Percentiles rank a stretch among this genome's conserved stretches.
These are phyloP conservation scores for Dendrobium chrysotoxum DNA, from an alignment of 106 monocot genomes.

Conservation along the genomic window DNA sequence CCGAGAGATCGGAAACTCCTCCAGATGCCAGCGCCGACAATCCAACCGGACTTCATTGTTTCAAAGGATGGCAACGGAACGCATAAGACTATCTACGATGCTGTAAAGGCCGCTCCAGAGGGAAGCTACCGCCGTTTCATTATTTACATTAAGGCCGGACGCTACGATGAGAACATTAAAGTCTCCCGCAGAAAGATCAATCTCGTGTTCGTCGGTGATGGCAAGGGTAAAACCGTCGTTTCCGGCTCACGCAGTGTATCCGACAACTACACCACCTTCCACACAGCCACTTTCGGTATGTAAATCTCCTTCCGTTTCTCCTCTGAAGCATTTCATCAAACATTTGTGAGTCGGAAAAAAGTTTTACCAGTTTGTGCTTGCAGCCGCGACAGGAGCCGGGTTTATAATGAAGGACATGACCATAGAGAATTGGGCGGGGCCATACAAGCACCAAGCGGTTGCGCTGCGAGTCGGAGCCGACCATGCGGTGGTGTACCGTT, in stretches of 20 bases:
- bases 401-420: conserved; percentile 71
- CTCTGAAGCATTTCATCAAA: background rate
- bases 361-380: background rate
- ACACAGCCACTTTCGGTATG: conserved; percentile 63
- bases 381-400: conserved; percentile 53
- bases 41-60: conserved; percentile 65
- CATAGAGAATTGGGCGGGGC: conserved; percentile 61
- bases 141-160: conserved; percentile 78
- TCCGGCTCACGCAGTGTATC: conserved; percentile 27
- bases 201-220: conserved; percentile 66
- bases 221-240: conserved; percentile 35
- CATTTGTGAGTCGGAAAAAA: background rate
- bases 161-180: conserved; percentile 78
- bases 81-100: conserved; percentile 51
- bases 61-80: conserved; percentile 75
- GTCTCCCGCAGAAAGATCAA: conserved; percentile 52
- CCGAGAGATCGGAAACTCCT: conserved; percentile 53
- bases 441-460: conserved; percentile 74
- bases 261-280: conserved; percentile 55
- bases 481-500: conserved; percentile 69
- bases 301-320: background rate
- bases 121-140: conserved; percentile 52
- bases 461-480: conserved; percentile 73
- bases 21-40: conserved; percentile 30
- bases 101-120: conserved; percentile 75